Base-by-base conservation (phyloP, 345 rosid species). In the Brassica rapa region DNA sequence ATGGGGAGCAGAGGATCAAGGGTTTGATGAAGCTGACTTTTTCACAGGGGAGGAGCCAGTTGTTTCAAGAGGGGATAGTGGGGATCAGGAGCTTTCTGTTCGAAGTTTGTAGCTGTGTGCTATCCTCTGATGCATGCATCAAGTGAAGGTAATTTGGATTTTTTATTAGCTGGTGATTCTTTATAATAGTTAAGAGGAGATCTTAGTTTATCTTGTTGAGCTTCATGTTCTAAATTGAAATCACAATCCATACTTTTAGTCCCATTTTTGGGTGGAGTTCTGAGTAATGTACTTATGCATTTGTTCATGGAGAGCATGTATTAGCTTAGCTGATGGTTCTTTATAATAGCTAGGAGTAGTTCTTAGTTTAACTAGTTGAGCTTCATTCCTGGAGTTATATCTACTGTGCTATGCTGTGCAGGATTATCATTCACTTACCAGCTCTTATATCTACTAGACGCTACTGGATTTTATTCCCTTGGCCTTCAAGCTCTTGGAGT, bases 81-180 rank as follows among this genome's bases (percentile, higher is more conserved):
- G 76, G 14, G 84, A 85, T 78, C 59, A 83, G 66, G 88, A 88
- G 74, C 77, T 75, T 59, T 87, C 99, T 23, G 74, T 84, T 19
- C 86, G 96, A 91, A 90, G 85, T 76, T 90, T 79, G 76, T 96
- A 71, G 92, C 88, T 78, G 83, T 86, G 65, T 93, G 93, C 82
- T 93, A 90, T 81, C 98, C 99, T 32, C 93, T 90, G 96, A 49
- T 96, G 53, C 99, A 91, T 88, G 98, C 99, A 56, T 87, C 92
- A 51, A 83, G 87, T 76, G 99, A 93, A 91, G 99, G 99, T 96
- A 53, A 8, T 16, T 6, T 51, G 59, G 23, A 15, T 70, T 56
- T 72, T 10, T 29, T 51, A 23, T 41, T 72, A 66, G 23, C 65
- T 61, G 61, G 14, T 68, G 29, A 27, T 62, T 68, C 53, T 19